Evolutionary conservation across 208 protist genomes (phyloP).

Genomic region (Wallacemonas rigidus): DNA sequence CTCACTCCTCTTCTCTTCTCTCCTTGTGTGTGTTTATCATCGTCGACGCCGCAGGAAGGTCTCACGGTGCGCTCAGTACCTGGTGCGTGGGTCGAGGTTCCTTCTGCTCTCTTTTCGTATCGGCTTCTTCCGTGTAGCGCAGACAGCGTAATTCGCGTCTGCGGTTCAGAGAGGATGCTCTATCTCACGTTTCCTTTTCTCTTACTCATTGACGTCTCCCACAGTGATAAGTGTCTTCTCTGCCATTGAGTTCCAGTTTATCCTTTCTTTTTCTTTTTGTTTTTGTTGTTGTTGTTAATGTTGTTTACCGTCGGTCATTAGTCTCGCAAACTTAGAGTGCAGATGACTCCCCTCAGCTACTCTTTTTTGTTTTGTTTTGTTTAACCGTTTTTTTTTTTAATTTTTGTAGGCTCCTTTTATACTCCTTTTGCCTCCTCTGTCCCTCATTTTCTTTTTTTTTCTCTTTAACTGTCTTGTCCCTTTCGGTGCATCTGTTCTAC

Average conservation of each 20-base stretch:
- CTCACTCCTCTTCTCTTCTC: too few relatives aligned
- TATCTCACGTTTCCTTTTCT: too few relatives aligned
- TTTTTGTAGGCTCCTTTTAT: not conserved
- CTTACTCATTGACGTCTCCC: too few relatives aligned
- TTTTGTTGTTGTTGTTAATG: not conserved
- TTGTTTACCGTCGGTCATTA: not conserved
- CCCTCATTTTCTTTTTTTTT: conserved; percentile 1
- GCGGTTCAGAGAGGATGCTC: too few relatives aligned
- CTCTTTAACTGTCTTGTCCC: not conserved
- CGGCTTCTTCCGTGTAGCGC: too few relatives aligned
- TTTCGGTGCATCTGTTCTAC: not conserved
- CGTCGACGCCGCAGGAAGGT: too few relatives aligned
- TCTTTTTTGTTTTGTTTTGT: conserved; percentile 1
- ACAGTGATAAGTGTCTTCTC: too few relatives aligned
- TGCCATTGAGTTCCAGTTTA: not conserved
- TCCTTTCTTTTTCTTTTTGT: conserved; percentile 4
- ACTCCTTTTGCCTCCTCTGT: not conserved
- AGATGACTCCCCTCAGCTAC: conserved; percentile 7
- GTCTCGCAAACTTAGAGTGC: not conserved
- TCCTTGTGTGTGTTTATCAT: too few relatives aligned
- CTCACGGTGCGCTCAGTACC: too few relatives aligned
- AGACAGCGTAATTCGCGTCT: too few relatives aligned
- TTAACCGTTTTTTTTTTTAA: not conserved
- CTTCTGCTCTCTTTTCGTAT: too few relatives aligned
- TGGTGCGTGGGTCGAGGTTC: too few relatives aligned